Conservation (phyloP, 1,139 yeast genomes). For the Blastobotrys persicus region DNA sequence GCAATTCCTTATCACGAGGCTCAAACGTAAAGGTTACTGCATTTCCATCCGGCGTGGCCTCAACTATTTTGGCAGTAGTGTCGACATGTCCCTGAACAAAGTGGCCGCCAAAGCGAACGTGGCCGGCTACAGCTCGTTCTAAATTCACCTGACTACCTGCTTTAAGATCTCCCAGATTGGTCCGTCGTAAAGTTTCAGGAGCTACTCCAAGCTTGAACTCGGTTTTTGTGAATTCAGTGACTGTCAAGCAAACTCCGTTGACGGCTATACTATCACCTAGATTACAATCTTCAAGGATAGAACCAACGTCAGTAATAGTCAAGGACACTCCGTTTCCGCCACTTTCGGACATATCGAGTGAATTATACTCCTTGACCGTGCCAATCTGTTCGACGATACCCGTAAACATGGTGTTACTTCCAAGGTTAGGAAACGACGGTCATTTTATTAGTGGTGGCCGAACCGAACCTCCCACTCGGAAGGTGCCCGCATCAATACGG, state of each 20-base stretch:
- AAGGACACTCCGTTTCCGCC: constrained; percentile 83
- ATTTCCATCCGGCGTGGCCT: constrained; percentile 63
- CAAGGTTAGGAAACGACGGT: no score
- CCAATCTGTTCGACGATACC: constrained; percentile 91
- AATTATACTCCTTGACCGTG: constrained; percentile 48
- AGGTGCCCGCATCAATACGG: no score
- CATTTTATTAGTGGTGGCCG: no score
- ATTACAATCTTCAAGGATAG: constrained; percentile 73
- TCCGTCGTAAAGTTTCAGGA: constrained; percentile 84
- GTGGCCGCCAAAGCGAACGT: constrained; percentile 92
- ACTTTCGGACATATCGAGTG: constrained; percentile 51
- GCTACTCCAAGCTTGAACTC: constrained; percentile 86
- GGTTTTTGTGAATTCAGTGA: constrained; percentile 66
- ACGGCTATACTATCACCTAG: constrained; percentile 91
- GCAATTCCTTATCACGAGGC: constrained; percentile 59
- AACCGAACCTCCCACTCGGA: no score
- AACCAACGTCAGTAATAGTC: constrained; percentile 59
- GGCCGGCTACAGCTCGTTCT: constrained; percentile 84
- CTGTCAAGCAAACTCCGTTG: constrained; percentile 89
- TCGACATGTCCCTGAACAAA: constrained; percentile 98
- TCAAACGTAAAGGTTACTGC: constrained; percentile 74
- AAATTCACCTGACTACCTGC: constrained; percentile 69
- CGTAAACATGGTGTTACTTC: constrained; percentile 64
- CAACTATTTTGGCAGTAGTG: constrained; percentile 69
- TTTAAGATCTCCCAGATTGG: constrained; percentile 64